A percentile compares a stretch with the other conserved stretches of the same genome.
phyloP scores from a whole-genome alignment of 2,329 filamentous ascomycete species.

The Aspergillus costaricaensis region DNA sequence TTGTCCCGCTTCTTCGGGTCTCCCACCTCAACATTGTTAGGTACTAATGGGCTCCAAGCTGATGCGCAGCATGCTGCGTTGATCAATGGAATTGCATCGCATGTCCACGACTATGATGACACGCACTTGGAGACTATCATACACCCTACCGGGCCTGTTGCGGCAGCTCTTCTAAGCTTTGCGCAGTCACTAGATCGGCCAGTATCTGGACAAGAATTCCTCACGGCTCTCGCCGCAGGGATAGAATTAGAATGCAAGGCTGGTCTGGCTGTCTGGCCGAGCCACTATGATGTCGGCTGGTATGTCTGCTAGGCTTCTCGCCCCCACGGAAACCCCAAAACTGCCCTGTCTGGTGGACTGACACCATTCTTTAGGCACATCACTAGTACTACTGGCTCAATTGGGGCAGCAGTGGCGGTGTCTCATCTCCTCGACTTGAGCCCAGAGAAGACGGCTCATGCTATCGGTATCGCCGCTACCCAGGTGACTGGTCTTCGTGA shows the following conservation, averaged over 20 bases:
- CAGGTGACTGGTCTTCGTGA: conserved; percentile 57
- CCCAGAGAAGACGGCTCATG: conserved; percentile 47
- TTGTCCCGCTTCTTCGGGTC: conserved; percentile 42
- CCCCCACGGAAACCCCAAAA: background rate
- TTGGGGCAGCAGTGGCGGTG: conserved; percentile 57
- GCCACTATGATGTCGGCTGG: conserved; percentile 60
- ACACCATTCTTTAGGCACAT: conserved; percentile 44
- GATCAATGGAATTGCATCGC: conserved; percentile 58
- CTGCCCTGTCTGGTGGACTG: background rate
- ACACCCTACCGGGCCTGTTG: conserved; percentile 56
- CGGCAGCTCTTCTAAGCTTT: conserved; percentile 48
- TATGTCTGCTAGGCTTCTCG: conserved; percentile 1
- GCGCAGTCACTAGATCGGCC: conserved; percentile 42
- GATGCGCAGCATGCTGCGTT: conserved; percentile 55
- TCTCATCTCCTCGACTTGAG: conserved; percentile 50
- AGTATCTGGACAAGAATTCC: conserved; percentile 50
- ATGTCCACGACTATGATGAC: conserved; percentile 61
- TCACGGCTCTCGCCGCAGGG: conserved; percentile 55
- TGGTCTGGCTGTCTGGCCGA: conserved; percentile 55
- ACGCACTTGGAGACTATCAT: conserved; percentile 60
- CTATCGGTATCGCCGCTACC: conserved; percentile 56
- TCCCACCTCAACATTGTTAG: conserved; percentile 41
- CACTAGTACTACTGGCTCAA: conserved; percentile 54
- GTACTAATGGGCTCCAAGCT: conserved; percentile 24
- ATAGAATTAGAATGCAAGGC: conserved; percentile 57